Base-by-base conservation (phyloP, 768 basidiomycete genomes). In the Phylloporus sp. region DNA sequence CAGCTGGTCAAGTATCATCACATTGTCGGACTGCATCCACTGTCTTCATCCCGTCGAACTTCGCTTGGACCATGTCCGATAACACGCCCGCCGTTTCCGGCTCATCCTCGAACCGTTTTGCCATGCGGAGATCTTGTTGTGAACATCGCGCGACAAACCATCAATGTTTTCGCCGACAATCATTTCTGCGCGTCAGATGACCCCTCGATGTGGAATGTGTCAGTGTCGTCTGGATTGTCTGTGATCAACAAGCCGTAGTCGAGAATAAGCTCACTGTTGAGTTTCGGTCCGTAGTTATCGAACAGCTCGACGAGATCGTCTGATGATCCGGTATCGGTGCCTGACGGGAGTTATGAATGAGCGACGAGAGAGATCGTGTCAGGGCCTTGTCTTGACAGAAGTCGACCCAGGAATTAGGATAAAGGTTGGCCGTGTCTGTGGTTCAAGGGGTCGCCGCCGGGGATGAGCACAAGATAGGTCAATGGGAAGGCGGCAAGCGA, bases 261-360 rank as follows among this genome's bases (percentile, higher is more conserved):
- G 5, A 97, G 77, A 41, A 97, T 81, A 39, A 97, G 78, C n/a
- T n/a, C n/a, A n/a, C n/a, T n/a, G 66, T 95, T 95, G 0, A 91
- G 83, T 65, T 97, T 97, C 0, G 85, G 80, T 0, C 95, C 95
- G 66, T 97, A 97, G 65, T 95, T 95, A 72, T 94, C 95, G 72
- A 86, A 83, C 18, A 95, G 71, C 65, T 64, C 55, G 27, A 51
- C 11, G 45, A 74, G 61, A 15, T 76, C 78, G 11, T 45, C 22
- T 4, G 43, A 2, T 8, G 34, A n/a, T n/a, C n/a, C n/a, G n/a
- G n/a, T n/a, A n/a, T n/a, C 7, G 15, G 27, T n/a, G 20, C 22
- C 22, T 9, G 43, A 12, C 3, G 13, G 6, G n/a, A 32, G 1
- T 7, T 82, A 26, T 18, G 57, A 50, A 59, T 86, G 85, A 7